Conservation (phyloP, 139 green algal genomes). For the Chlamydomonas incerta region DNA sequence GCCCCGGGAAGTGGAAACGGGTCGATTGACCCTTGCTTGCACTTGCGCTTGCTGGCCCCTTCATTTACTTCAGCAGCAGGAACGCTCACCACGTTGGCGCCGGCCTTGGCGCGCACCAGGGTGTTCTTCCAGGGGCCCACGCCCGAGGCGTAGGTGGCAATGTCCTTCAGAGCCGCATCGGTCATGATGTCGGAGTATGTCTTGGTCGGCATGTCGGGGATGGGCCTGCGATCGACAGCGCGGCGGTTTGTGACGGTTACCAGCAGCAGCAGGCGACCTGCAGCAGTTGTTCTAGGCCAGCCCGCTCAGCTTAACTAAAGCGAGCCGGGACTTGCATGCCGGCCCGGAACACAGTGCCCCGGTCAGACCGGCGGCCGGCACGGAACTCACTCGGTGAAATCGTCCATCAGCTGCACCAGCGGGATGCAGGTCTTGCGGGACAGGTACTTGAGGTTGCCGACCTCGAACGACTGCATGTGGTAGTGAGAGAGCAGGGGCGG, state of each 20-base stretch:
- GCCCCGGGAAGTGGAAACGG: no score
- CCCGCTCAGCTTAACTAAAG: no score
- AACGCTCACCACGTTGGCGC: neutral
- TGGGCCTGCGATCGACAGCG: no score
- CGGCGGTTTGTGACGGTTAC: no score
- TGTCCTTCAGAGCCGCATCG: neutral
- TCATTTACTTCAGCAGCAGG: no score
- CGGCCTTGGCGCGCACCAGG: neutral
- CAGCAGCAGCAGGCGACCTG: no score
- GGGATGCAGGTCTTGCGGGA: slow-evolving; percentile 46
- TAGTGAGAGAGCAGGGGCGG: neutral
- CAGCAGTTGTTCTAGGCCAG: no score
- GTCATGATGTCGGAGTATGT: slow-evolving; percentile 39
- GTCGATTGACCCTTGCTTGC: no score
- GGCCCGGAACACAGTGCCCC: no score
- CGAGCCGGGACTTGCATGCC: no score
- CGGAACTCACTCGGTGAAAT: neutral
- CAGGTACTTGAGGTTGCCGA: slow-evolving; percentile 46
- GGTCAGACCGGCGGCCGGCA: no score
- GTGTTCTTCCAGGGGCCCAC: slow-evolving; percentile 51
- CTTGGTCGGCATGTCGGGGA: neutral
- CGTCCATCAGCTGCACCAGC: slow-evolving; percentile 53
- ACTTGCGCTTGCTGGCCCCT: no score
- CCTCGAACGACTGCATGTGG: slow-evolving; percentile 49
- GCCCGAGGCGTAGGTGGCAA: slow-evolving; percentile 44